Evolutionary conservation across 139 green algal species (phyloP).

Genomic region (Tetradesmus lagerheimii): DNA sequence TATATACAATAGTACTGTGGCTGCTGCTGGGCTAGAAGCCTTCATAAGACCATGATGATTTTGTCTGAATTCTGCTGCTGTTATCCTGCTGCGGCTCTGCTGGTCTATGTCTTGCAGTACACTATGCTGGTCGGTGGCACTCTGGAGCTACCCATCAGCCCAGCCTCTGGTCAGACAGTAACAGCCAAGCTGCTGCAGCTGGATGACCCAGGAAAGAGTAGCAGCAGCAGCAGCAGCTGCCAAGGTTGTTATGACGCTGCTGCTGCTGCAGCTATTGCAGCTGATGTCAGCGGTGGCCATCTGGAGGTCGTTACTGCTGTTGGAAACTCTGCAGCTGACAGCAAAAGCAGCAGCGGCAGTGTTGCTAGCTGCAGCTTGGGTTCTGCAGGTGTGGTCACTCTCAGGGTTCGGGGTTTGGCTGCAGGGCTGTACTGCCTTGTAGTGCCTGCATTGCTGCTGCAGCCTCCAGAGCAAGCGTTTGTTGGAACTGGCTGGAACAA

Average conservation of each 20-base stretch:
- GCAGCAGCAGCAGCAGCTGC: conserved; percentile 15
- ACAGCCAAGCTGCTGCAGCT: conserved; percentile 12
- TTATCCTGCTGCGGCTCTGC: too few relatives aligned
- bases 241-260: not conserved
- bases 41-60: too few relatives aligned
- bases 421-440: conserved; percentile 25
- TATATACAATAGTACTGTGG: too few relatives aligned
- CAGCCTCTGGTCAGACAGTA: not conserved
- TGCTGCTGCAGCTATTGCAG: not conserved
- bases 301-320: not conserved
- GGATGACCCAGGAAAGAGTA: not conserved
- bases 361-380: not conserved
- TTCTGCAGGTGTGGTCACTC: not conserved
- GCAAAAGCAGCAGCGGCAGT: not conserved
- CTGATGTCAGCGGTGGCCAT: not conserved
- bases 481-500: not conserved
- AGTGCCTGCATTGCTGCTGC: conserved; percentile 20
- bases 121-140: not conserved
- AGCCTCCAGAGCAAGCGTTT: not conserved
- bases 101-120: conserved; percentile 11
- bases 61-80: too few relatives aligned
- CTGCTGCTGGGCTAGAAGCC: too few relatives aligned
- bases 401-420: conserved; percentile 21
- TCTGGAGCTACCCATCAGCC: not conserved
- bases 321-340: not conserved